These are phyloP conservation scores for Dinochytrium kinnereticum DNA, from an alignment of 371 early-diverging fungal species.

Conservation along the genomic window DNA sequence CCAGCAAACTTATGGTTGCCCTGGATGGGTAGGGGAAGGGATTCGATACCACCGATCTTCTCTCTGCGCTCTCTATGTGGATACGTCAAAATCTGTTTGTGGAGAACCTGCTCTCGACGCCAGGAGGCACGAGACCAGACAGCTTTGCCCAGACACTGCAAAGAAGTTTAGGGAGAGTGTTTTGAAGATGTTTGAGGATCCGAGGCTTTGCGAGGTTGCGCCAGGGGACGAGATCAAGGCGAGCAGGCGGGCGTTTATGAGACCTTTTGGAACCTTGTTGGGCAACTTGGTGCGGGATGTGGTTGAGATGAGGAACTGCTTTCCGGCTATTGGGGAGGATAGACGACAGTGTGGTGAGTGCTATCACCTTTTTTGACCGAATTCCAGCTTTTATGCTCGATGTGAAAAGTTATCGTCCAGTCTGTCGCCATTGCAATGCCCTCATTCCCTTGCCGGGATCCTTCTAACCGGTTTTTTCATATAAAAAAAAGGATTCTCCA, in stretches of 20 bases:
- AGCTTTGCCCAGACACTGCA: background rate
- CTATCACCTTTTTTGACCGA: background rate
- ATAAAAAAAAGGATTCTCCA: too few relatives aligned
- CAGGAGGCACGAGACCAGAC: background rate
- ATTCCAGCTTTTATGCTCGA: background rate
- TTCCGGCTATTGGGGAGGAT: background rate
- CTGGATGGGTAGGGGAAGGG: background rate
- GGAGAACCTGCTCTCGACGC: background rate
- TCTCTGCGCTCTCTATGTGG: slow-evolving; percentile 15
- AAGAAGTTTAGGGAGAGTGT: background rate
- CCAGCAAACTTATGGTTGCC: slow-evolving; percentile 2
- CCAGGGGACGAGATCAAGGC: background rate
- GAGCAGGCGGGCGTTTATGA: background rate
- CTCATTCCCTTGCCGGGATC: too few relatives aligned
- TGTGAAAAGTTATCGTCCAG: background rate
- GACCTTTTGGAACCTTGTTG: background rate
- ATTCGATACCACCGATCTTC: background rate
- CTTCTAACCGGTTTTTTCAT: too few relatives aligned
- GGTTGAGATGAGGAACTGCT: background rate
- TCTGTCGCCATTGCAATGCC: background rate
- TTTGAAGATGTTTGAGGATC: background rate
- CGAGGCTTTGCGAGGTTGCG: background rate
- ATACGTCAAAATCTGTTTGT: background rate
- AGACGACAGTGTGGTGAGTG: background rate
- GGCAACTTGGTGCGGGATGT: background rate